Evolutionary conservation across 2,329 filamentous ascomycete species (phyloP), one percentile per base, ranked within the genome.

Genomic region (Ilyonectria destructans): DNA sequence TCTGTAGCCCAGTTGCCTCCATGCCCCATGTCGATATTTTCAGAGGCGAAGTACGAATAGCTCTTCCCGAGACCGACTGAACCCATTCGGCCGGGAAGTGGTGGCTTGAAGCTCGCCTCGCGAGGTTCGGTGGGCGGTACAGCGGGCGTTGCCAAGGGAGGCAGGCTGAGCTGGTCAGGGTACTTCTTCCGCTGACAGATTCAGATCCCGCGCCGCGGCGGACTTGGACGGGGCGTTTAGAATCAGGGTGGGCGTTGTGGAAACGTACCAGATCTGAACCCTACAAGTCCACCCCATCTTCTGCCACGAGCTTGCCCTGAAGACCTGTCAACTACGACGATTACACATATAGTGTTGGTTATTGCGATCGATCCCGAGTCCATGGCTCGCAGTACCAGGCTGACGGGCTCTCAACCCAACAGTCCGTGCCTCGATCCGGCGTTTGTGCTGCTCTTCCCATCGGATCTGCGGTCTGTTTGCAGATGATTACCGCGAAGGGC

Each of bases 391-490:
- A 46, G 57, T 65, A 40, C 61, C 62, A 61, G 45, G 35, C 17
- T 33, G 37, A 46, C 33, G 62, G 54, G 43, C 51, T 65, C 48
- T 29, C 37, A 37, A 40, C 13, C 37, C 43, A 59, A 45, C 52
- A 58, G 40, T 23, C 54, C 37, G 33, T 69, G 65, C 65, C 54
- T 62, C 54, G 46, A 65, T 58, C 65, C 59, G 55, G 37, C 21
- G 43, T 57, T 35, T 43, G 45, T 6, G 29, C 37, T 58, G 43
- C 55, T 45, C 10, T 51, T 59, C n/a, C 12, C 55, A 29, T 58
- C 26, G 43, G 61, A 68, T 69, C 67, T 68, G 17, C 61, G 45
- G 43, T 57, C 56, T 63, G 33, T 52, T 68, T 65, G 54, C 66
- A 60, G 52, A 52, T 55, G 40, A 58, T 48, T 45, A 29, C 46